phyloP scores from a whole-genome alignment of 2,329 filamentous ascomycete species.

The Microcyclospora pomicola region DNA sequence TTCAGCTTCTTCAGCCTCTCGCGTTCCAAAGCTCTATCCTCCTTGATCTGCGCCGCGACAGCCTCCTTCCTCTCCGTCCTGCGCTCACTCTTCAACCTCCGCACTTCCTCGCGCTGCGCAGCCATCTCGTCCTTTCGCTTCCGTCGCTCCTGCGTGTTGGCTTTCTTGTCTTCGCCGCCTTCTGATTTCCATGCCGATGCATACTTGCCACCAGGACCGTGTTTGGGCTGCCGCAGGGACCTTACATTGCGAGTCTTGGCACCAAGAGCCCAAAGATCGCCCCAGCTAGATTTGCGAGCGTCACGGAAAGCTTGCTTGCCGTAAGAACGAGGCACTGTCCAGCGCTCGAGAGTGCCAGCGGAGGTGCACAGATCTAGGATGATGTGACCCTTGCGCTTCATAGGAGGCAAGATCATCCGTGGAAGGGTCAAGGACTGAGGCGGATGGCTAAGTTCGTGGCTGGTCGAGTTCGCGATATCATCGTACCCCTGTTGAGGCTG shows the following conservation, averaged over 20 bases:
- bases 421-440: slow-evolving; percentile 53
- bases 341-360: slow-evolving; percentile 72
- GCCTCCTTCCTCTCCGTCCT: too few species aligned
- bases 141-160: slow-evolving; percentile 1
- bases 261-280: slow-evolving; percentile 88
- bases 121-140: slow-evolving; percentile 8
- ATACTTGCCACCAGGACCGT: slow-evolving; percentile 5
- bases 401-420: slow-evolving; percentile 59
- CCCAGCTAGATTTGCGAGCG: slow-evolving; percentile 80
- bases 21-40: too few species aligned
- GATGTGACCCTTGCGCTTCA: slow-evolving; percentile 82
- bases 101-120: not conserved
- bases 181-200: slow-evolving; percentile 4
- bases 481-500: slow-evolving; percentile 43
- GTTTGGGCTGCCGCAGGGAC: slow-evolving; percentile 31
- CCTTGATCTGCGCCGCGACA: too few species aligned
- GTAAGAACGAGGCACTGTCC: slow-evolving; percentile 77
- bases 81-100: not conserved
- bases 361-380: slow-evolving; percentile 86
- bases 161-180: slow-evolving; percentile 8
- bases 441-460: not conserved
- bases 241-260: slow-evolving; percentile 68
- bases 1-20: slow-evolving; percentile 3
- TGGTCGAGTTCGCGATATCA: slow-evolving; percentile 1
- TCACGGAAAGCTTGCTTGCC: slow-evolving; percentile 77